These are phyloP conservation scores for Camellia sinensis DNA, from an alignment of 148 eudicot genomes.

Conservation along the genomic window DNA sequence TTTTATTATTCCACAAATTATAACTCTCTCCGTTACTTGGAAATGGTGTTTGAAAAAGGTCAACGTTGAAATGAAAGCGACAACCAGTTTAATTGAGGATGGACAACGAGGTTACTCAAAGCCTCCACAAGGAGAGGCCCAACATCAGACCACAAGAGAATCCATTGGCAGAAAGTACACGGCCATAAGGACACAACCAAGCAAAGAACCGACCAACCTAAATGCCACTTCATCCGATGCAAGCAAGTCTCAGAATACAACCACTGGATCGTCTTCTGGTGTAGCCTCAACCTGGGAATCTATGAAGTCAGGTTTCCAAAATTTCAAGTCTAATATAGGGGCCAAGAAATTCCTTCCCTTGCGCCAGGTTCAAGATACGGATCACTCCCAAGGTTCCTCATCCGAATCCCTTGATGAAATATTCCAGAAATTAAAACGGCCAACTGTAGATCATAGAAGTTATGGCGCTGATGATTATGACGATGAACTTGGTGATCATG, in stretches of 20 bases:
- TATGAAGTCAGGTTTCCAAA: constrained; percentile 62
- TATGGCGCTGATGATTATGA: constrained; percentile 1
- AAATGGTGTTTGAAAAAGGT: constrained; percentile 29
- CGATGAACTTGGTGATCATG: constrained; percentile 19
- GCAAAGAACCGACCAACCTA: constrained; percentile 29
- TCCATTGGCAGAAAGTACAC: constrained; percentile 56
- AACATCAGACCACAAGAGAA: constrained; percentile 41
- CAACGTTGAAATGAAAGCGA: constrained; percentile 42
- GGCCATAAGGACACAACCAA: constrained; percentile 50
- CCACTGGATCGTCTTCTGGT: constrained; percentile 41
- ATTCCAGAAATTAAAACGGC: constrained; percentile 47
- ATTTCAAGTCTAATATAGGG: constrained; percentile 42
- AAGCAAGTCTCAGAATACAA: constrained; percentile 26
- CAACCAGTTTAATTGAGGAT: constrained; percentile 32
- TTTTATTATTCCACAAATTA: not conserved
- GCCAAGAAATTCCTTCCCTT: constrained; percentile 45
- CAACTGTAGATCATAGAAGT: constrained; percentile 25
- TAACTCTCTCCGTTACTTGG: not conserved
- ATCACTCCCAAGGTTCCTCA: constrained; percentile 28
- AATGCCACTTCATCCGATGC: constrained; percentile 37
- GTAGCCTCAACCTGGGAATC: constrained; percentile 73
- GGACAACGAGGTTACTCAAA: constrained; percentile 30
- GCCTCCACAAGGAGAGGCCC: constrained; percentile 38
- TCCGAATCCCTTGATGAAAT: constrained; percentile 63
- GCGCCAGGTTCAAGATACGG: constrained; percentile 31